Conservation (phyloP, 768 basidiomycete species). For the Crucibulum laeve region DNA sequence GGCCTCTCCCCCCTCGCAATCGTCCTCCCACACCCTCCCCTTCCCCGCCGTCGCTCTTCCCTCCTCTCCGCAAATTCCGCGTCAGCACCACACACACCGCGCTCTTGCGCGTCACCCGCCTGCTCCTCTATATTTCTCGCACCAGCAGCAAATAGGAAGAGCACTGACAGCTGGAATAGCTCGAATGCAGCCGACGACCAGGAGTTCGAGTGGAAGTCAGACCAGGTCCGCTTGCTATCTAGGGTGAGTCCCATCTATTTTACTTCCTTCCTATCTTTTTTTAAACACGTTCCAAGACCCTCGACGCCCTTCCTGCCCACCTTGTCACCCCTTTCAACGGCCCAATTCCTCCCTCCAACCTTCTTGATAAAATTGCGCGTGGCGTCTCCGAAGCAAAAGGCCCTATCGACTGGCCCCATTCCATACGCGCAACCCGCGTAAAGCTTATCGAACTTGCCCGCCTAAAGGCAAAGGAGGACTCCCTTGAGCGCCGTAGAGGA, state of each 20-base stretch:
- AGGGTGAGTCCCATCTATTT: constrained; percentile 41
- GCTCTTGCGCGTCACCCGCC: constrained; percentile 48
- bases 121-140: constrained; percentile 51
- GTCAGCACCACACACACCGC: constrained; percentile 56
- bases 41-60: constrained; percentile 45
- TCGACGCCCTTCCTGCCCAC: constrained; percentile 79
- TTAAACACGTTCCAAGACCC: constrained; percentile 44
- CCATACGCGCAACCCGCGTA: constrained; percentile 73
- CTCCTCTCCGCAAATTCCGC: constrained; percentile 40
- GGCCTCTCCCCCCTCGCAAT: constrained; percentile 54
- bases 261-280: constrained; percentile 7
- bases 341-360: constrained; percentile 77
- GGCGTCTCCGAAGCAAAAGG: constrained; percentile 74
- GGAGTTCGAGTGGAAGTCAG: constrained; percentile 70
- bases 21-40: constrained; percentile 56
- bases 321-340: constrained; percentile 88
- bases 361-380: constrained; percentile 83
- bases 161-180: constrained; percentile 83
- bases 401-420: constrained; percentile 77
- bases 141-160: constrained; percentile 52
- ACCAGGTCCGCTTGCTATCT: constrained; percentile 63
- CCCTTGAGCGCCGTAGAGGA: constrained; percentile 28
- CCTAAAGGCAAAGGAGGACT: constrained; percentile 52
- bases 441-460: constrained; percentile 82
- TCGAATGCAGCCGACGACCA: constrained; percentile 67